Percentiles rank a stretch among this genome's conserved stretches.
phyloP scores from a whole-genome alignment of 2,329 filamentous ascomycete species.

The Rachicladosporium sp. region DNA sequence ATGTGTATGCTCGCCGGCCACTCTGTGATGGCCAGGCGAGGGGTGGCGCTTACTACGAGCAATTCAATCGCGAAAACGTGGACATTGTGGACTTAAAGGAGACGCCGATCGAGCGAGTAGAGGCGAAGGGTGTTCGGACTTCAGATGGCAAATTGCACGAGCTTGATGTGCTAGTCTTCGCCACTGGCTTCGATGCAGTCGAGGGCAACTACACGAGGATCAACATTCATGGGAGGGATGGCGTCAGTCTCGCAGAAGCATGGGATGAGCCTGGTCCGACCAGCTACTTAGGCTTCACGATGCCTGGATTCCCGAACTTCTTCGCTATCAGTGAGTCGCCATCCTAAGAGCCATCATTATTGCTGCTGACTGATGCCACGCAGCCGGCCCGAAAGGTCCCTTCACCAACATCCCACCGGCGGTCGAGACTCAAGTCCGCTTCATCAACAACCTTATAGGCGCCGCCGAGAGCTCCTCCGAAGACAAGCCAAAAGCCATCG shows the following conservation, averaged over 20 bases:
- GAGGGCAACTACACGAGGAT: slow-evolving; percentile 25
- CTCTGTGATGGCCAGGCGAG: slow-evolving; percentile 37
- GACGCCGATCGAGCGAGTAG: slow-evolving; percentile 35
- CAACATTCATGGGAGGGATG: slow-evolving; percentile 19
- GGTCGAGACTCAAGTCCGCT: slow-evolving; percentile 26
- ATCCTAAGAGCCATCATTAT: no score
- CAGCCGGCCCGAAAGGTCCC: slow-evolving; percentile 26
- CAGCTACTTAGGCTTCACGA: slow-evolving; percentile 28
- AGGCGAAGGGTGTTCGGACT: slow-evolving; percentile 12
- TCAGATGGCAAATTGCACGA: slow-evolving; percentile 12
- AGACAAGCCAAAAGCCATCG: slow-evolving; percentile 8
- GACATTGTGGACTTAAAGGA: slow-evolving; percentile 16
- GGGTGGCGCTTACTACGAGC: slow-evolving; percentile 13
- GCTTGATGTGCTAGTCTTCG: slow-evolving; percentile 27
- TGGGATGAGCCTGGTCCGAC: slow-evolving; percentile 22
- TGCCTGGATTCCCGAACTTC: slow-evolving; percentile 32
- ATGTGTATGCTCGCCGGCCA: slow-evolving; percentile 51
- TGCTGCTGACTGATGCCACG: no score
- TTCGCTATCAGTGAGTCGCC: slow-evolving; percentile 23
- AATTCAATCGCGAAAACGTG: slow-evolving; percentile 17
- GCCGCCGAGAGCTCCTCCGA: slow-evolving; percentile 5
- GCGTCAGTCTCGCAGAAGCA: slow-evolving; percentile 19
- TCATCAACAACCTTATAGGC: slow-evolving; percentile 15
- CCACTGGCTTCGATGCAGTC: slow-evolving; percentile 29
- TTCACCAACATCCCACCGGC: slow-evolving; percentile 28